Evolutionary conservation across 2,329 filamentous ascomycete genomes (phyloP).

Genomic region (Chaetomiaceae sp.): DNA sequence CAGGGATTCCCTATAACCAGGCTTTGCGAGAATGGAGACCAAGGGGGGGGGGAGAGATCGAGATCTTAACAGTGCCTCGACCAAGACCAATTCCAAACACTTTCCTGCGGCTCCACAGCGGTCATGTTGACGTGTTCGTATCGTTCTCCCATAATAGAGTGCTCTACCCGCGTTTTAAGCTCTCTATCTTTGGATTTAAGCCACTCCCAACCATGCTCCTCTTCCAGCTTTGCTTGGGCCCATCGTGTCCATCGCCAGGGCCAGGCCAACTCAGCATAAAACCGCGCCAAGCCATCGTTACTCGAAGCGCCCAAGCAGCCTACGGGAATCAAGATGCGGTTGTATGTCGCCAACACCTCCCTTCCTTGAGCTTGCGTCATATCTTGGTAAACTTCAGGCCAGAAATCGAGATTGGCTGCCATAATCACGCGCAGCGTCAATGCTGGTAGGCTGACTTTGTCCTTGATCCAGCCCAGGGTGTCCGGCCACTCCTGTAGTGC

Average conservation of each 20-base stretch:
- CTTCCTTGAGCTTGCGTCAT: not conserved
- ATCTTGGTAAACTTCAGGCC: not conserved
- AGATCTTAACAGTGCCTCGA: too few species aligned
- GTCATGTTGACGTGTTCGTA: too few species aligned
- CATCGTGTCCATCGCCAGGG: not conserved
- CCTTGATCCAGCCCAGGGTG: not conserved
- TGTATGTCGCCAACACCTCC: not conserved
- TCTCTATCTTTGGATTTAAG: not conserved
- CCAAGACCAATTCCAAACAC: too few species aligned
- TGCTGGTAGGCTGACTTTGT: constrained; percentile 1
- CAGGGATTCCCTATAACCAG: too few species aligned
- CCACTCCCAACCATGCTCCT: not conserved
- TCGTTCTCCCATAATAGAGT: too few species aligned
- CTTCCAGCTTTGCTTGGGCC: not conserved
- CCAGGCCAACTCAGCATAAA: constrained; percentile 1
- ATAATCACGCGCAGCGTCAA: constrained; percentile 2
- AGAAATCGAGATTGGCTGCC: not conserved
- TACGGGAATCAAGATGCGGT: not conserved
- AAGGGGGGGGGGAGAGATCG: too few species aligned
- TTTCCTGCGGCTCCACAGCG: too few species aligned
- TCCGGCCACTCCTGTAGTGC: constrained; percentile 5
- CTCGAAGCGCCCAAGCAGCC: not conserved
- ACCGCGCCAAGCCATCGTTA: not conserved
- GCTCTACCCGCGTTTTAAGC: not conserved
- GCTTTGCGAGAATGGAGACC: too few species aligned